These are phyloP conservation scores for Vaccinium corymbosum DNA, from an alignment of 148 eudicot genomes.

Conservation along the genomic window DNA sequence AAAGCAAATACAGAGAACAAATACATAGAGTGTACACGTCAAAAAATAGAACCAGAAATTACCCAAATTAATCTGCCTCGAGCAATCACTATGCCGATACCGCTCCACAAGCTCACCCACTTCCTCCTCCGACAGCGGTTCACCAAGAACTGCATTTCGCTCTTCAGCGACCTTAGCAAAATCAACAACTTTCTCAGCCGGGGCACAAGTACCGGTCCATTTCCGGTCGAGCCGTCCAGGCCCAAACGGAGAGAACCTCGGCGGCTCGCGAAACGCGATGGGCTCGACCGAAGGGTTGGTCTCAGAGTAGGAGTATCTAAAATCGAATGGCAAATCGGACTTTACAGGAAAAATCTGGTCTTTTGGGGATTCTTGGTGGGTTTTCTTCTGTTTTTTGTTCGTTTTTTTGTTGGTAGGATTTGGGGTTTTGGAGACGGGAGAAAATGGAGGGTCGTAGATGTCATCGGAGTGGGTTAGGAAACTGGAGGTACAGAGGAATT, in stretches of 20 bases:
- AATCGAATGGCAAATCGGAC: conserved; percentile 78
- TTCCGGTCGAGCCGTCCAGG: conserved; percentile 85
- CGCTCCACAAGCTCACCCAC: conserved; percentile 66
- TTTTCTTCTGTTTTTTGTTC: conserved; percentile 18
- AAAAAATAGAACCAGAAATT: not conserved
- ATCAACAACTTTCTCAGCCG: conserved; percentile 25
- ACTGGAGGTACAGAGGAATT: conserved; percentile 14
- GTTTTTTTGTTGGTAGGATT: conserved; percentile 2
- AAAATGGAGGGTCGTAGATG: conserved; percentile 76
- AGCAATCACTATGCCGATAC: conserved; percentile 80
- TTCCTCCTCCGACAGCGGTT: conserved; percentile 58
- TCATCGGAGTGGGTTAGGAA: conserved; percentile 20
- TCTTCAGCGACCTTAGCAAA: conserved; percentile 32
- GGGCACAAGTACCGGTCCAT: conserved; percentile 88
- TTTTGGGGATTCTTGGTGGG: conserved; percentile 5
- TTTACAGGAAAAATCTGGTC: conserved; percentile 24
- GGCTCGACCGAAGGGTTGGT: conserved; percentile 45
- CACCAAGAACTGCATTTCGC: conserved; percentile 49
- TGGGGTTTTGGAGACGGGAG: conserved; percentile 40
- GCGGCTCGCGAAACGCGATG: conserved; percentile 84
- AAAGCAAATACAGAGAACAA: not conserved
- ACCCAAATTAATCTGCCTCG: conserved; percentile 86
- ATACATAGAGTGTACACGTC: not conserved
- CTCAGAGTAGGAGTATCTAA: conserved; percentile 82
- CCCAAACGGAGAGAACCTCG: conserved; percentile 80